Percentiles rank a stretch among this genome's conserved stretches.
phyloP scores from a whole-genome alignment of 306 rosid genomes.

The Pterocarpus macrocarpus region DNA sequence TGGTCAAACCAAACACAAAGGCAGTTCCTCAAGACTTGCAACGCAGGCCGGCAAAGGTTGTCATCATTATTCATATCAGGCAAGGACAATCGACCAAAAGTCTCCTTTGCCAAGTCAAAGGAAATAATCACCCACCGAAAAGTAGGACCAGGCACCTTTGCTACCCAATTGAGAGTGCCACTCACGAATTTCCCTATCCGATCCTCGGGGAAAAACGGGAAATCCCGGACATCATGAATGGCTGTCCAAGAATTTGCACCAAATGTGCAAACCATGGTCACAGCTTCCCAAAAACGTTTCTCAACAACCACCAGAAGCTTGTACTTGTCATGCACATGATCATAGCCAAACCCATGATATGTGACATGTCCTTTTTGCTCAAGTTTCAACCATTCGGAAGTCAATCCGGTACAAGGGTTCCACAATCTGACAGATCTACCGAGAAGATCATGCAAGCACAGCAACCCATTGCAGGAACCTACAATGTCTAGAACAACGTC shows the following conservation, averaged over 20 bases:
- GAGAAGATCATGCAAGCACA: too few relatives aligned
- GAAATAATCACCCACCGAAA: background rate
- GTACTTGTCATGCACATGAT: constrained; percentile 39
- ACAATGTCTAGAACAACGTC: too few relatives aligned
- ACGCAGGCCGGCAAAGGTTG: background rate
- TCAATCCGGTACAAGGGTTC: too few relatives aligned
- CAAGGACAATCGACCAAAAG: background rate
- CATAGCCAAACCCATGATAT: constrained; percentile 35
- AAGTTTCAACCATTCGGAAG: background rate
- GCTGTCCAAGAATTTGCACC: background rate
- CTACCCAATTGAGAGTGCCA: constrained; percentile 39
- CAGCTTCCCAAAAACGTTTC: too few relatives aligned
- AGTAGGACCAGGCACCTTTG: background rate
- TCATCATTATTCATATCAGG: background rate
- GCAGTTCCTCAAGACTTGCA: background rate
- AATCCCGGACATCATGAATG: background rate
- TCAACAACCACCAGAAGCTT: background rate
- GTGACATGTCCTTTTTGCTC: background rate
- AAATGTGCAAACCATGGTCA: constrained; percentile 11
- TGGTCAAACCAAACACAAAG: constrained; percentile 23
- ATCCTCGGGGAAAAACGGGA: background rate
- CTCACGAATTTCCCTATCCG: constrained; percentile 3
- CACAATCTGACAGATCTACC: too few relatives aligned
- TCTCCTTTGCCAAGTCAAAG: constrained; percentile 37
- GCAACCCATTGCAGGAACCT: too few relatives aligned